A percentile compares a stretch with the other conserved stretches of the same genome.
phyloP scores from a whole-genome alignment of 2,329 filamentous ascomycete species.

The Diplocarpon mali region DNA sequence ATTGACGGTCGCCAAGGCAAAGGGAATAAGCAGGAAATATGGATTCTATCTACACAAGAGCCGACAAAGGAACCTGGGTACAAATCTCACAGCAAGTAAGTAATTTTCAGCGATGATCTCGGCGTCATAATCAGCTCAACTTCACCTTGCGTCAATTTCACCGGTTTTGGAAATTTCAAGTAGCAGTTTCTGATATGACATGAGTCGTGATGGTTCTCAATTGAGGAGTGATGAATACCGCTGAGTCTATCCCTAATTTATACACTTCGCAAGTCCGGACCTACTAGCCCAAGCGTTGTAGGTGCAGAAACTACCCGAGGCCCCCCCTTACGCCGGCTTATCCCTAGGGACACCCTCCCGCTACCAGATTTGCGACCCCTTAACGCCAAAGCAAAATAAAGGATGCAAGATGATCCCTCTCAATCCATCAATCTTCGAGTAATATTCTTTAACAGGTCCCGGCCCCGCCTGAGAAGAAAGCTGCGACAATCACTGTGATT shows the following conservation, averaged over 20 bases:
- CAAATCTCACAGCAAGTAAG: too few species aligned
- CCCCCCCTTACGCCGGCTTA: conserved; percentile 2
- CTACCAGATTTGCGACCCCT: conserved; percentile 7
- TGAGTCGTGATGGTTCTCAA: neutral
- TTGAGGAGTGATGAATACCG: conserved; percentile 1
- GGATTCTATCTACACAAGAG: too few species aligned
- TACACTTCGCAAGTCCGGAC: conserved; percentile 1
- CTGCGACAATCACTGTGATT: conserved; percentile 14
- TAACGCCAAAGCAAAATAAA: conserved; percentile 2
- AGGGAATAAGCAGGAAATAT: too few species aligned
- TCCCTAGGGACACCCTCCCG: conserved; percentile 7
- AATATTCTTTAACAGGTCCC: too few species aligned
- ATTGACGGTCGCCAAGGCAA: too few species aligned
- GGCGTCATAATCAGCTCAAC: too few species aligned
- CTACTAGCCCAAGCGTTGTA: neutral
- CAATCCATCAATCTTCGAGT: neutral
- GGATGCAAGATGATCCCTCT: conserved; percentile 3
- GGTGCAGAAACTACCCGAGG: neutral
- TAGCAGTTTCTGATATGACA: neutral
- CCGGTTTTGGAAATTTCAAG: too few species aligned
- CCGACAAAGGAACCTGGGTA: too few species aligned
- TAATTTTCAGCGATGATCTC: too few species aligned
- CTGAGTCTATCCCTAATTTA: conserved; percentile 3
- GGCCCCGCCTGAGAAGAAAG: too few species aligned
- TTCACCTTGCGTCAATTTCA: too few species aligned